phyloP scores from a whole-genome alignment of 2,329 filamentous ascomycete genomes.

The Exophiala aquamarina region DNA sequence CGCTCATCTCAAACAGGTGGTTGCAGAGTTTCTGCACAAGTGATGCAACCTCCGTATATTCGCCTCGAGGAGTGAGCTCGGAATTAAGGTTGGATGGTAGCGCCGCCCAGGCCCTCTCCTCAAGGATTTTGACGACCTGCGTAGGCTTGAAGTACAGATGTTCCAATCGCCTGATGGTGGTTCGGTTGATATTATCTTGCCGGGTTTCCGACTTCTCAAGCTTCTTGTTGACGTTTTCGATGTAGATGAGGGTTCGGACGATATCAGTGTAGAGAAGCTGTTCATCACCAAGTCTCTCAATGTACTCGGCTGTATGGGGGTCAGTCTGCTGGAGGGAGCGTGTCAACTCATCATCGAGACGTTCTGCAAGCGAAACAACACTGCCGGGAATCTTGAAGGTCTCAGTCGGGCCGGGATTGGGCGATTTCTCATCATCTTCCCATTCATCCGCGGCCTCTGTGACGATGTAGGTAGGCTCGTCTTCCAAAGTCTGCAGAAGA shows the following conservation, averaged over 20 bases:
- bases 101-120: constrained; percentile 89
- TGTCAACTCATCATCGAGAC: constrained; percentile 94
- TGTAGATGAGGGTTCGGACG: constrained; percentile 83
- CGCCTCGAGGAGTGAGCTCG: constrained; percentile 71
- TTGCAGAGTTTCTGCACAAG: constrained; percentile 88
- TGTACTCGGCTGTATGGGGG: constrained; percentile 97
- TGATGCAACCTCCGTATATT: constrained; percentile 66
- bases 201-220: constrained; percentile 64
- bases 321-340: constrained; percentile 97
- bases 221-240: constrained; percentile 75
- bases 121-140: constrained; percentile 87
- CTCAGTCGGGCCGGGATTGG: constrained; percentile 69
- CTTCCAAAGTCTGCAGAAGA: constrained; percentile 76
- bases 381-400: constrained; percentile 91
- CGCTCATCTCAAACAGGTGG: constrained; percentile 91
- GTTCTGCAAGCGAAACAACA: constrained; percentile 89
- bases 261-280: constrained; percentile 87
- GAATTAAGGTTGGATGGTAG: constrained; percentile 72
- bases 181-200: constrained; percentile 87
- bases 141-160: constrained; percentile 99
- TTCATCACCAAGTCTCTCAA: constrained; percentile 91
- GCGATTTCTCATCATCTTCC: constrained; percentile 97
- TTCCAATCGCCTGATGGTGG: constrained; percentile 90
- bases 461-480: constrained; percentile 77
- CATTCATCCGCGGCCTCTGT: constrained; percentile 93